A percentile compares a stretch with the other conserved stretches of the same genome.
These are phyloP conservation scores for Parathielavia hyrcaniae DNA, from an alignment of 495 filamentous ascomycete genomes.

Conservation along the genomic window DNA sequence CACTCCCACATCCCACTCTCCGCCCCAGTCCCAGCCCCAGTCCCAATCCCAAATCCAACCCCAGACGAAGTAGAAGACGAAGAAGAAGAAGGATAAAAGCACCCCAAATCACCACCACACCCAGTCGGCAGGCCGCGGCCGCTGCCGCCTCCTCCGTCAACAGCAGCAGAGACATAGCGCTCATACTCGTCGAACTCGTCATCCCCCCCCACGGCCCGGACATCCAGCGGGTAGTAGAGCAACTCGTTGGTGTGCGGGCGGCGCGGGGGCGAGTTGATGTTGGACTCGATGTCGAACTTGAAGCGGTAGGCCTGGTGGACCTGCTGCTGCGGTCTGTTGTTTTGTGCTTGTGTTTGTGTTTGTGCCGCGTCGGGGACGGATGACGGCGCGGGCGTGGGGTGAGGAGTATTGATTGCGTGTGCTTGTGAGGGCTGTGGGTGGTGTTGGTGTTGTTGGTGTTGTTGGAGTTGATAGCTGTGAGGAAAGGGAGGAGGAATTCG, in stretches of 20 bases:
- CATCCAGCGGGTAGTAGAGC: constrained; percentile 39
- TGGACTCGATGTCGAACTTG: constrained; percentile 45
- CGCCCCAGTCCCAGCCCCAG: background rate
- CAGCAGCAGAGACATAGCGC: background rate
- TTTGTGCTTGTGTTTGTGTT: constrained; percentile 12
- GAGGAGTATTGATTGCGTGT: constrained; percentile 16
- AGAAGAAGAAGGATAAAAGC: too few species aligned
- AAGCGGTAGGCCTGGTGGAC: constrained; percentile 47
- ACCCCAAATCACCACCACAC: background rate
- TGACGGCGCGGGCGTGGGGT: constrained; percentile 19
- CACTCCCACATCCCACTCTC: background rate
- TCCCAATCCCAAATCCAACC: background rate
- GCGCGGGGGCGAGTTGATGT: constrained; percentile 42
- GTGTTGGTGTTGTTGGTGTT: constrained; percentile 7
- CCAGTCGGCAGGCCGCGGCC: background rate
- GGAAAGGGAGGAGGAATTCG: background rate
- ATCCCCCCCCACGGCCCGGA: constrained; percentile 30
- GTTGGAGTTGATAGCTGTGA: background rate
- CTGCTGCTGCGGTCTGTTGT: constrained; percentile 13
- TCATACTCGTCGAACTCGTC: constrained; percentile 29
- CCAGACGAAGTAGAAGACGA: too few species aligned
- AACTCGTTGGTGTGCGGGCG: constrained; percentile 42
- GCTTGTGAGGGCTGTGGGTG: constrained; percentile 2
- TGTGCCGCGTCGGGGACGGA: constrained; percentile 12
- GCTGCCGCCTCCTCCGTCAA: too few species aligned